These are phyloP conservation scores for Saussurea involucrata DNA, from an alignment of 129 eudicot genomes.

Conservation along the genomic window DNA sequence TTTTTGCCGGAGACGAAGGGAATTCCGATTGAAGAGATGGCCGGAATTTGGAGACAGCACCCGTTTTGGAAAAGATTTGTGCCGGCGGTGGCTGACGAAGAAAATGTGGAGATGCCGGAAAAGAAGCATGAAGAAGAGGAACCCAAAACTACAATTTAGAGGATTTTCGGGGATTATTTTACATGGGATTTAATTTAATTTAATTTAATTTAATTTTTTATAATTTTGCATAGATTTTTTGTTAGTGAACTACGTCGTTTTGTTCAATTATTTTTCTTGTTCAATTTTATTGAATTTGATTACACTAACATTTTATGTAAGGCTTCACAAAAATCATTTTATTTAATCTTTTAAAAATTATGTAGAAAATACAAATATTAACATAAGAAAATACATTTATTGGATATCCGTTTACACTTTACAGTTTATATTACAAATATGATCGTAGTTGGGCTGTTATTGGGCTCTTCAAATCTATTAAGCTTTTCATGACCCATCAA, in stretches of 20 bases:
- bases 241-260: not conserved
- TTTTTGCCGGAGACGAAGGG: constrained; percentile 55
- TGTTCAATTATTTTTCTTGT: not conserved
- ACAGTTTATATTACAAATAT: no score
- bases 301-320: not conserved
- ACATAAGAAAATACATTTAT: no score
- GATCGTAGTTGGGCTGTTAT: not conserved
- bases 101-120: not conserved
- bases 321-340: no score
- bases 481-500: not conserved
- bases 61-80: constrained; percentile 38
- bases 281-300: not conserved
- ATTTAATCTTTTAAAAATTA: no score
- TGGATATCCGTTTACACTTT: no score
- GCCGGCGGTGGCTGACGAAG: constrained; percentile 13
- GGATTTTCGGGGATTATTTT: not conserved
- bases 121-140: not conserved
- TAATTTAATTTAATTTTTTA: no score
- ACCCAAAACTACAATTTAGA: not conserved
- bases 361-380: not conserved
- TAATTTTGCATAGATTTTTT: not conserved
- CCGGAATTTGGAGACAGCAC: constrained; percentile 39
- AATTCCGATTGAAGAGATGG: constrained; percentile 58
- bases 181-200: not conserved
- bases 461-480: not conserved